A percentile compares a stretch with the other conserved stretches of the same genome.
Evolutionary conservation across 805 yeast genomes (phyloP).

Genomic region (Spathaspora arborariae): DNA sequence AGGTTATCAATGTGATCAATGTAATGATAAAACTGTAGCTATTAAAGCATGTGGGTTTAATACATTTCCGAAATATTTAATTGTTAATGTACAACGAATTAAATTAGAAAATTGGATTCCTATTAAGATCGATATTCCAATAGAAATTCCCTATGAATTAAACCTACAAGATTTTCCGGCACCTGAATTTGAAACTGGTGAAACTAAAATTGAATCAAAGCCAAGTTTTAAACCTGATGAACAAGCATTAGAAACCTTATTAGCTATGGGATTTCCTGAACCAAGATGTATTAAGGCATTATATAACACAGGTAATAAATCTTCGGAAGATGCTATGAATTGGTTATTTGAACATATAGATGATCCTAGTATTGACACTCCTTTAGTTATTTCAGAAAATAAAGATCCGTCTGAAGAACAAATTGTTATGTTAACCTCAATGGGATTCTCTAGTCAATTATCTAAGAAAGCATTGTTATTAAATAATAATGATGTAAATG

Average conservation of each 20-base stretch:
- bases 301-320: slow-evolving; percentile 63
- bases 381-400: slow-evolving; percentile 33
- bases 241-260: slow-evolving; percentile 50
- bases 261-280: slow-evolving; percentile 85
- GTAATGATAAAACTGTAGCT: slow-evolving; percentile 38
- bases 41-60: slow-evolving; percentile 46
- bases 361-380: slow-evolving; percentile 70
- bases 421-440: slow-evolving; percentile 48
- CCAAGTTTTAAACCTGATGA: slow-evolving; percentile 61
- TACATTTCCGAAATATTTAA: slow-evolving; percentile 66
- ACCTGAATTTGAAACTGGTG: slow-evolving; percentile 34
- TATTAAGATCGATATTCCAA: slow-evolving; percentile 70
- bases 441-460: slow-evolving; percentile 74
- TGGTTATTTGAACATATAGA: slow-evolving; percentile 91
- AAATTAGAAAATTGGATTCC: slow-evolving; percentile 90
- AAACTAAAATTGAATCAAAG: too few relatives aligned
- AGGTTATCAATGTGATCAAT: slow-evolving; percentile 54
- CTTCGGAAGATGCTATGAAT: slow-evolving; percentile 74
- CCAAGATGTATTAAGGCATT: slow-evolving; percentile 64
- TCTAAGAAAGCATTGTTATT: slow-evolving; percentile 70
- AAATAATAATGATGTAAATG: slow-evolving; percentile 59
- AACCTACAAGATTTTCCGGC: slow-evolving; percentile 42
- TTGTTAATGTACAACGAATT: slow-evolving; percentile 75
- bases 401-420: slow-evolving; percentile 27
- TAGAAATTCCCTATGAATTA: slow-evolving; percentile 46